Conservation (phyloP, 495 filamentous ascomycete genomes). For the Terfezia claveryi region DNA sequence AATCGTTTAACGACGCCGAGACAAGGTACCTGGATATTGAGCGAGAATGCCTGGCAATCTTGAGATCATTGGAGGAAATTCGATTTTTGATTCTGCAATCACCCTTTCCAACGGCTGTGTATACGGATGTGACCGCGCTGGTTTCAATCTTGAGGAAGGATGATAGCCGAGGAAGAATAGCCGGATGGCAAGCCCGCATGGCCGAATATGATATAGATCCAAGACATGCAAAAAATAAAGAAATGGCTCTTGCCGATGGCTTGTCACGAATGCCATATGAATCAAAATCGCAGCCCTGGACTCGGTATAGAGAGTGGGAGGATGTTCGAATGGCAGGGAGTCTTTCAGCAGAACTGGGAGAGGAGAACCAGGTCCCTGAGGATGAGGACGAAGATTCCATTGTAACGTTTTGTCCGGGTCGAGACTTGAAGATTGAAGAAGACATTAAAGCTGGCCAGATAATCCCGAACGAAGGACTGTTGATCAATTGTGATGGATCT, state of each 20-base stretch:
- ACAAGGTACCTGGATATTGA: constrained; percentile 1
- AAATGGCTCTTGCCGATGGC: background rate
- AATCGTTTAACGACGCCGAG: background rate
- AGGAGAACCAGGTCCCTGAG: too few species aligned
- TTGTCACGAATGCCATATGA: background rate
- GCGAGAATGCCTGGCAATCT: background rate
- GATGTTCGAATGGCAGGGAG: too few species aligned
- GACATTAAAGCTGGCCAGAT: too few species aligned
- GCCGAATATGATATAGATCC: background rate
- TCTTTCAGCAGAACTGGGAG: background rate
- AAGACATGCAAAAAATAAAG: background rate
- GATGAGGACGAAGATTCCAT: too few species aligned
- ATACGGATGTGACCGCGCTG: background rate
- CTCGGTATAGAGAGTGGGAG: too few species aligned
- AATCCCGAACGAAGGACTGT: too few species aligned
- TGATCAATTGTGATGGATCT: too few species aligned
- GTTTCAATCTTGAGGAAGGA: background rate
- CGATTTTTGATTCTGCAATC: background rate
- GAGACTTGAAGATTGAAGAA: too few species aligned
- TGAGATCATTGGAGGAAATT: background rate
- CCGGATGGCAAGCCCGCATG: background rate
- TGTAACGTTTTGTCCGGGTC: too few species aligned
- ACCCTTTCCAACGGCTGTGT: background rate
- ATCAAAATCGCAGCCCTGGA: too few species aligned
- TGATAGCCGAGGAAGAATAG: background rate